Evolutionary conservation across 2,329 filamentous ascomycete genomes (phyloP), one percentile per base, ranked within the genome.

Genomic region (Fusarium veterinarium): DNA sequence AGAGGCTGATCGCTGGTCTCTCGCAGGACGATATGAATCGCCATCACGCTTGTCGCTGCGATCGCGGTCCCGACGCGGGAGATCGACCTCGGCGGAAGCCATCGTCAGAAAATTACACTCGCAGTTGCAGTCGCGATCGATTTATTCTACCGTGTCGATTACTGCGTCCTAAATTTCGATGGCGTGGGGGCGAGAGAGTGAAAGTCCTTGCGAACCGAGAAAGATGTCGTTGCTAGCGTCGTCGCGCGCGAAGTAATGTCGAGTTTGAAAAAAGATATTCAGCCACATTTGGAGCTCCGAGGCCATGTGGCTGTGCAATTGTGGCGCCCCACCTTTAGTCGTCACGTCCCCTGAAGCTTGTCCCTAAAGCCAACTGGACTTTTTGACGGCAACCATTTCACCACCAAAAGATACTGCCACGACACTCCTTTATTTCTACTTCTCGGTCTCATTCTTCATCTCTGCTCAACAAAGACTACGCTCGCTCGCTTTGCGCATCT

Each of bases 1-100:
- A 25, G 75, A 77, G 17, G 69, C 72, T 42, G 75, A 77, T 60
- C 73, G 73, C 44, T 60, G 71, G 57, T 62, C 79, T 62, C 79
- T 79, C 40, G 78, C 76, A 30, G 86, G 86, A 46, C 86, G 84
- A 71, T 89, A 89, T 57, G 82, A 87, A 77, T 89, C 87, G 75
- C 81, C 85, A 80, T 86, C 84, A 76, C 85, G 85, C 64, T 75
- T 75, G 58, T 73, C 69, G 71, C 69, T 78, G 68, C 78, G 77
- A 56, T 76, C 76, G 69, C 81, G 81, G 64, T 82, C 81, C 76
- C 81, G 83, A 73, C 77, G 81, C 69, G 82, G 81, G 64, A 82
- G 81, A 69, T 79, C 81, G 71, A 83, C 81, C 64, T 85, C 81
- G 75, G 84, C 83, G 73, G 85, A 85, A 60, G 85, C 85, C 85